Evolutionary conservation across 768 basidiomycete genomes (phyloP), one percentile per base, ranked within the genome.

Genomic region (Serendipita indica): DNA sequence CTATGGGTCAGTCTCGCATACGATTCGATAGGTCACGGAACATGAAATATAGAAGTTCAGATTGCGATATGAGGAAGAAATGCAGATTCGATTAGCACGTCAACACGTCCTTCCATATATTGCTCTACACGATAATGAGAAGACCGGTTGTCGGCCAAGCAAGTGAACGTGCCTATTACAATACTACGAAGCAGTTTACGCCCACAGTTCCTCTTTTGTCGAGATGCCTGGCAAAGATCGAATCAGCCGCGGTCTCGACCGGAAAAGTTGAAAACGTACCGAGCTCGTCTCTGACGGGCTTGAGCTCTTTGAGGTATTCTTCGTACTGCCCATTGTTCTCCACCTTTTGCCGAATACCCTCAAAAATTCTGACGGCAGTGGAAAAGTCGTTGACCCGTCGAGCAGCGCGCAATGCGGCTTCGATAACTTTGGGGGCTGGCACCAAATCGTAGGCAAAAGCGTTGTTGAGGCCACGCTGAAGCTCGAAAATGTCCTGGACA

Each of bases 391-490:
- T 85, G 62, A 96, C 90, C 64, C 92, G 81, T 63, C 96, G 77
- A 20, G 89, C 81, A 59, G 92, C 91, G 58, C 82, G 81, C 62
- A 93, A 74, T 27, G 90, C 90, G 62, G 89, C 86, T 73, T 92
- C 89, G 58, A 93, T 73, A 65, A 94, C 89, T 58, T 75, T 69
- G 27, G 89, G 79, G 1, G 88, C 80, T 3, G 91, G 91, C 13
- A 96, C 92, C 63, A 96, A 81, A 72, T 99, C 96, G 71, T 98
- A 94, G 2, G 96, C 89, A 70, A 99, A 99, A 76, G 93, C 97
- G 79, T 99, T 99, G 79, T 99, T 98, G 67, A 99, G 77, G 35
- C 96, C 96, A 56, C 96, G 89, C 74, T 99, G 94, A 63, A 99
- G 86, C 77, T 99, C 96, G 69, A 99, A 99, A 60, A 97, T 79